Base-by-base conservation (phyloP, 495 filamentous ascomycete species). In the Apiosordaria backusii region DNA sequence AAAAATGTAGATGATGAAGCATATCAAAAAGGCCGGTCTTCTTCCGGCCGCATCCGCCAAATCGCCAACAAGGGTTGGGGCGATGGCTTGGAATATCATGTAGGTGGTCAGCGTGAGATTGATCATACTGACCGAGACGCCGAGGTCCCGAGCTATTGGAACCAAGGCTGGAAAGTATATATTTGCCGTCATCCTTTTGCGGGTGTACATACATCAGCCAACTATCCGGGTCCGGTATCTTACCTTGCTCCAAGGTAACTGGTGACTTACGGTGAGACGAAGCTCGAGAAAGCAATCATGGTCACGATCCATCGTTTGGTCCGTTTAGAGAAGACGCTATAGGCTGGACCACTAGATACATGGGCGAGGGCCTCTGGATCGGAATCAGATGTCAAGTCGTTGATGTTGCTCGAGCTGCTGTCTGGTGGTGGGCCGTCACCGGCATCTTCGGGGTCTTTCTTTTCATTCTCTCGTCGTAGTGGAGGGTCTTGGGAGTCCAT, bases 141-240 rank as follows among this genome's bases (percentile, higher is more conserved):
- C 69, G 7, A 90, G 79, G 59, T 87, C 82, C 0, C 66, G 50
- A 0, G 87, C 78, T 19, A 91, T 68, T 7, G 83, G 74, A 24
- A 84, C 85, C 63, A 94, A 78, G 2, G 88, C 87, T 4, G 90
- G 90, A 66, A 92, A 92, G 74, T 95, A 95, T 53, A 92, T 91
- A 70, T 90, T 91, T 21, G 88, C 88, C 0, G 88, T 90, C 60
- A 92, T 81, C 2, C 35, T 45, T 45, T 45, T 15, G 10, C 9
- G 35, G 35, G 16, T 7, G 9, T 45, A n/a, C n/a, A n/a, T 45
- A 45, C 9, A 7, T 7, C 10, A 45, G 16, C 6, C 35, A 45
- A 45, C 9, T 15, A 45, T 15, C 16, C 16, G 35, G 10, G 16
- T 45, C 9, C 9, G 35, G 10, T 9, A 13, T 0, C 35, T 45